Conservation (phyloP, 768 basidiomycete species). For the Kwoniella heveanensis region DNA sequence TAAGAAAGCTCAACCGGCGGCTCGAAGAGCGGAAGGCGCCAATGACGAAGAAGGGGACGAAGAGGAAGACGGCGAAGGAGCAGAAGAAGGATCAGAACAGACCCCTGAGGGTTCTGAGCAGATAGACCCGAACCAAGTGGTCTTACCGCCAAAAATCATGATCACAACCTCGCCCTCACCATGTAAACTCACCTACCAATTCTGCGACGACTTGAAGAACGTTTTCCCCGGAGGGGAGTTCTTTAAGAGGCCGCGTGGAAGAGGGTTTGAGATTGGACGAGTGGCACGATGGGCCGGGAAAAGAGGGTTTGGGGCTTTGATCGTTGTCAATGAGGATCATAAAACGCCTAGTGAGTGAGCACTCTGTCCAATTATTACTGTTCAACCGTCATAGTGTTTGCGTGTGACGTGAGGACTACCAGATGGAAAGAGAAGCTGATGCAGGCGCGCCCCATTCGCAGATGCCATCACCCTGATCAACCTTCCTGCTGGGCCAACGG, state of each 20-base stretch:
- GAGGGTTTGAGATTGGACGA: slow-evolving; percentile 84
- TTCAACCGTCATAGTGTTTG: not conserved
- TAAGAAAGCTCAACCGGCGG: slow-evolving; percentile 14
- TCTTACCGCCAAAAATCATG: slow-evolving; percentile 77
- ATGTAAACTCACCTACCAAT: slow-evolving; percentile 83
- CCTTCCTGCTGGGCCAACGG: slow-evolving; percentile 88
- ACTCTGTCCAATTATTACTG: not conserved
- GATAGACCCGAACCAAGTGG: slow-evolving; percentile 54
- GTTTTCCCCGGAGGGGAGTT: slow-evolving; percentile 92
- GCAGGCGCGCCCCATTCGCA: too few species aligned
- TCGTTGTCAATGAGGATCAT: slow-evolving; percentile 94
- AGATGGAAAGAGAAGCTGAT: too few species aligned
- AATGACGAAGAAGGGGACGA: slow-evolving; percentile 24
- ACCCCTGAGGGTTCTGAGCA: slow-evolving; percentile 30
- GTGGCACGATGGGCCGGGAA: slow-evolving; percentile 92
- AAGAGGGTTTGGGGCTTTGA: slow-evolving; percentile 80
- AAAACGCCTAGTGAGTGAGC: slow-evolving; percentile 80
- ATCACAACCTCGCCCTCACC: slow-evolving; percentile 88
- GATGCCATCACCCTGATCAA: slow-evolving; percentile 91
- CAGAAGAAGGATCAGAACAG: slow-evolving; percentile 28
- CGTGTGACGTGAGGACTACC: not conserved
- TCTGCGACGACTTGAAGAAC: slow-evolving; percentile 86
- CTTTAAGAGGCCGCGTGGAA: slow-evolving; percentile 79
- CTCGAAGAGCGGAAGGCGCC: slow-evolving; percentile 11
- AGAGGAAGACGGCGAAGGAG: slow-evolving; percentile 59